Evolutionary conservation across 2,329 filamentous ascomycete species (phyloP), one percentile per base, ranked within the genome.

Genomic region (Didymella lethalis): DNA sequence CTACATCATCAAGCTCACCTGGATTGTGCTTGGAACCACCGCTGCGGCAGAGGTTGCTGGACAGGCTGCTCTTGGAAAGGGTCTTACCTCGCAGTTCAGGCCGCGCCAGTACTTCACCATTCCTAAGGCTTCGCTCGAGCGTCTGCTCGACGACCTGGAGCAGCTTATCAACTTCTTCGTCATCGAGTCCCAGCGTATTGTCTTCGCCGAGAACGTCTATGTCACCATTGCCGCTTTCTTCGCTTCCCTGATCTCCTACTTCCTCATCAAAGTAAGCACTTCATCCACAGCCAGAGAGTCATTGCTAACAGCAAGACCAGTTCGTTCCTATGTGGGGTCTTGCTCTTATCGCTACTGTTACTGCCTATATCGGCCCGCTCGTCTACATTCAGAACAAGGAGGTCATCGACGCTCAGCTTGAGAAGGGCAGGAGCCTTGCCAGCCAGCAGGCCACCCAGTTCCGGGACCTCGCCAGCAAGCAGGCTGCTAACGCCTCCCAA

Each of bases 161-260:
- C 86, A 89, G 77, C 79, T 89, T 53, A 81, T 86, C 77, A 88
- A 89, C 79, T 89, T 89, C 78, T 86, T 88, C 76, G 82, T 89
- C 66, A 88, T 89, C 63, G 87, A 89, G 73, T 85, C 86, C 72
- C 87, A 89, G 80, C 84, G 87, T 58, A 82, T 89, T 63, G 74
- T 89, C 59, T 89, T 88, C 67, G 86, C 85, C 31, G 87, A 89
- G 81, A 89, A 89, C 68, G 79, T 88, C 54, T 81, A 83, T 59
- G 84, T 83, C 59, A 88, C 86, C 14, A 75, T 85, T 72, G 82
- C 81, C 59, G 86, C 85, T 50, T 89, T 88, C 79, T 70, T 81
- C 62, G 80, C 86, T 29, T 80, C 86, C 34, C 81, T 88, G 72
- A 71, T 83, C 62, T 80, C 86, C 18, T 89, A 89, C 81, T 88